Conservation (phyloP, 495 filamentous ascomycete species). For the Aspergillus diversus region DNA sequence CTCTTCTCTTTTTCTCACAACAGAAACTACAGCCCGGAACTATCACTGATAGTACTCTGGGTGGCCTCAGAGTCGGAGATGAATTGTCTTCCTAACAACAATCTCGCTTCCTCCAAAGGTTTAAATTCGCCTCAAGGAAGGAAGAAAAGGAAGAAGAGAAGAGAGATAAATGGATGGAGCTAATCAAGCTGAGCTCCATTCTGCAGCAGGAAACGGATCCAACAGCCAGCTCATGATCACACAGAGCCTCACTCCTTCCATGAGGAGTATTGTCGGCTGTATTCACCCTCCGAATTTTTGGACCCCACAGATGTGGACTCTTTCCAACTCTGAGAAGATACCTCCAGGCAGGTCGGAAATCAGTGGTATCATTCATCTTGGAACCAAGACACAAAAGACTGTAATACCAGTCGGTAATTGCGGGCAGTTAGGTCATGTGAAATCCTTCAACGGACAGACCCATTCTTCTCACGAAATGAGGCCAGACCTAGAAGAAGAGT, state of each 20-base stretch:
- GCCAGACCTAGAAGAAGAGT: neutral
- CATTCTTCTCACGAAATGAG: neutral
- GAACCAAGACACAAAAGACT: neutral
- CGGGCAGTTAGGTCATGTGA: constrained; percentile 4
- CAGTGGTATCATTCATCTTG: neutral
- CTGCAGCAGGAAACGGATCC: neutral
- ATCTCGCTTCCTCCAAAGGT: no score
- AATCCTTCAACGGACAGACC: neutral
- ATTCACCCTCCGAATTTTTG: neutral
- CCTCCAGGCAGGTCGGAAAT: neutral
- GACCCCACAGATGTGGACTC: neutral
- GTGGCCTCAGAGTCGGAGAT: no score
- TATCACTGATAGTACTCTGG: no score
- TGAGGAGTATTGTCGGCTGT: neutral
- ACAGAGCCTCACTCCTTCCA: neutral
- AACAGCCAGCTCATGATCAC: no score
- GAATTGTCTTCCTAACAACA: no score
- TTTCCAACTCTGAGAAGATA: neutral
- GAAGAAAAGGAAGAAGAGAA: no score
- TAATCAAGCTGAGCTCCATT: neutral
- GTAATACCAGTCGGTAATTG: neutral
- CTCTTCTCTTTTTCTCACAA: neutral
- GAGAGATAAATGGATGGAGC: no score
- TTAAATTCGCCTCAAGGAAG: no score
- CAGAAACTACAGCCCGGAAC: no score